These are phyloP conservation scores for Fraxinus velutina DNA, from an alignment of 305 asterid species.

Conservation along the genomic window DNA sequence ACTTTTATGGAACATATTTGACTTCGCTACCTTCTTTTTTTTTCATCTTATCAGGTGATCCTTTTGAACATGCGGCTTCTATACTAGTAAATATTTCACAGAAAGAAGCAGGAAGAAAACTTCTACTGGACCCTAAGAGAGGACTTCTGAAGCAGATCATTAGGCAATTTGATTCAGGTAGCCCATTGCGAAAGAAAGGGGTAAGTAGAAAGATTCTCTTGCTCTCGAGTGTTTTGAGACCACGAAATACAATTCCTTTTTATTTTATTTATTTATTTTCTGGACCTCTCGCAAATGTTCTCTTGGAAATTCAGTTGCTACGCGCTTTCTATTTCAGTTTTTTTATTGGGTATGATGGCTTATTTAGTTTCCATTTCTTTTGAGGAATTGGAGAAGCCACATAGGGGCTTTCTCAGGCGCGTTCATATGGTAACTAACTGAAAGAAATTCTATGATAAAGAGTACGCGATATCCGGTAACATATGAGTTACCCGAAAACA, in stretches of 20 bases:
- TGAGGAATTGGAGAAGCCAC: background rate
- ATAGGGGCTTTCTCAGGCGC: background rate
- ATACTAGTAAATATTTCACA: constrained; percentile 84
- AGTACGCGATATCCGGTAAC: background rate
- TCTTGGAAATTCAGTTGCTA: background rate
- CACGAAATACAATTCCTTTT: background rate
- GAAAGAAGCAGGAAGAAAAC: constrained; percentile 80
- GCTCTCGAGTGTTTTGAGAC: background rate
- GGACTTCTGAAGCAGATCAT: constrained; percentile 86
- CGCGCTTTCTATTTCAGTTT: background rate
- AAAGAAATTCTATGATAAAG: background rate
- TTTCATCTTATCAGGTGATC: constrained; percentile 52
- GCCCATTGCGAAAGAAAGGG: constrained; percentile 81
- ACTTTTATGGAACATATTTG: background rate
- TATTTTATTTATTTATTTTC: background rate
- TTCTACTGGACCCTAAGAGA: constrained; percentile 77
- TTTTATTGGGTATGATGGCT: background rate
- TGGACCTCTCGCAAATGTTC: background rate
- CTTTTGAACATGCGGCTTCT: constrained; percentile 86
- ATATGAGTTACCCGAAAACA: background rate
- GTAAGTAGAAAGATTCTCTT: constrained; percentile 33
- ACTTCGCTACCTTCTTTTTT: background rate
- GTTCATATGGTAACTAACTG: background rate
- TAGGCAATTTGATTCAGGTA: constrained; percentile 74
- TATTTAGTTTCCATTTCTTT: background rate